phyloP scores from a whole-genome alignment of 2,329 filamentous ascomycete species.

The Didymella pomorum region DNA sequence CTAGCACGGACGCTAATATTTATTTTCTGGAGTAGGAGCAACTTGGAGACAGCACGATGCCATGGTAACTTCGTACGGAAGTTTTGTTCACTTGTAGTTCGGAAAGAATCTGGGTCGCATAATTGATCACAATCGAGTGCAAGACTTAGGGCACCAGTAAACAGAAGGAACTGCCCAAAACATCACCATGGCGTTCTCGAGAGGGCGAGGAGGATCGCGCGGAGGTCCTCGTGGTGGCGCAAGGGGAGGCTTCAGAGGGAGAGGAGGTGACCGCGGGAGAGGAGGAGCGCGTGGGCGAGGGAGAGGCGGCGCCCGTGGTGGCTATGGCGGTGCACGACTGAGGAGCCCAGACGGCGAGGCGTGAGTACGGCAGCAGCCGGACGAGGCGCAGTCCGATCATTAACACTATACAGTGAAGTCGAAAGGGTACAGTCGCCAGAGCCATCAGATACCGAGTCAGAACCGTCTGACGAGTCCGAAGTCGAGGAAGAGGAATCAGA shows the following conservation, averaged over 20 bases:
- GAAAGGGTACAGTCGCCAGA: constrained; percentile 32
- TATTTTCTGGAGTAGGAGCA: constrained; percentile 19
- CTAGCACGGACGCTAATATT: constrained; percentile 25
- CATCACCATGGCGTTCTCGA: constrained; percentile 31
- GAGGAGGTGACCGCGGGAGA: constrained; percentile 30
- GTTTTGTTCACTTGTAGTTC: no score
- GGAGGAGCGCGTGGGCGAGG: constrained; percentile 12
- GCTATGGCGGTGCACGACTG: constrained; percentile 40
- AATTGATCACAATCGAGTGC: no score
- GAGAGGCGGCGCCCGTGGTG: constrained; percentile 41
- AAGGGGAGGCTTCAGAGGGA: constrained; percentile 22
- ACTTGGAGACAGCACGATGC: neutral
- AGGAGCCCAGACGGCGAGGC: constrained; percentile 41
- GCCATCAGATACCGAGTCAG: constrained; percentile 31
- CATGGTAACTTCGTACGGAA: no score
- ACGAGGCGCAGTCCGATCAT: constrained; percentile 7
- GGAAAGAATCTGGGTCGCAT: neutral
- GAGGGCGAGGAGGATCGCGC: constrained; percentile 19
- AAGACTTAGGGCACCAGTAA: neutral
- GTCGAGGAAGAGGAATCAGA: constrained; percentile 37
- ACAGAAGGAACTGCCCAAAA: neutral
- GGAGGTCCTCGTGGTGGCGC: constrained; percentile 1
- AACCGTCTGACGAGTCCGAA: constrained; percentile 38
- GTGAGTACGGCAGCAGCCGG: constrained; percentile 36
- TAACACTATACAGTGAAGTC: constrained; percentile 29